phyloP scores from a whole-genome alignment of 352 stramenopile genomes.

The Pythium phragmiticola region DNA sequence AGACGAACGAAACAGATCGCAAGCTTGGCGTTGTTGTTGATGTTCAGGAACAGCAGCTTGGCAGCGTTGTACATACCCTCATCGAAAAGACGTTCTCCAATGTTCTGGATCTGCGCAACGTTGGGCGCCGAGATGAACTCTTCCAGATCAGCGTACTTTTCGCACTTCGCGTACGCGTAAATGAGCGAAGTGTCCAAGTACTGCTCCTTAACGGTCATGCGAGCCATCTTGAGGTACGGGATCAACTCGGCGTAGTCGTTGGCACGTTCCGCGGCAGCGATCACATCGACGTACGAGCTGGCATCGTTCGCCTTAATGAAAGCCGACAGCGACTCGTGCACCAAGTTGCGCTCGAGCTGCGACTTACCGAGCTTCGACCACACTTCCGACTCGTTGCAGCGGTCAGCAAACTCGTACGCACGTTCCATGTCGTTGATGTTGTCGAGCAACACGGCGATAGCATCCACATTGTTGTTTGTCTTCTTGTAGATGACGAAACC shows the following conservation, averaged over 20 bases:
- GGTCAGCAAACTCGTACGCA: conserved; percentile 98
- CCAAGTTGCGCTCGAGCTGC: conserved; percentile 95
- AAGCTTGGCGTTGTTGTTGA: conserved; percentile 99
- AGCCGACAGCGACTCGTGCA: conserved; percentile 96
- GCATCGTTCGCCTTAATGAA: conserved; percentile 99
- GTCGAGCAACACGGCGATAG: conserved; percentile 92
- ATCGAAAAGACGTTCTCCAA: conserved; percentile 97
- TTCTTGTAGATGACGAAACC: conserved; percentile 99
- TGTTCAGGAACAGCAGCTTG: conserved; percentile 99
- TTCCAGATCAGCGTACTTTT: conserved; percentile 98
- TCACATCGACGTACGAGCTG: conserved; percentile 97
- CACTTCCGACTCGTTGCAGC: conserved; percentile 97
- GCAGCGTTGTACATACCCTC: conserved; percentile 99
- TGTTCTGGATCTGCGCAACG: conserved; percentile 99
- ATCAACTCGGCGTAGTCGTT: conserved; percentile 98
- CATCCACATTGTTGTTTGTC: conserved; percentile 96
- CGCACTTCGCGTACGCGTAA: conserved; percentile 98
- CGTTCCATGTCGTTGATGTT: conserved; percentile 98
- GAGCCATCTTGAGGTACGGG: conserved; percentile 98
- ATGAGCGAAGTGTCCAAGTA: conserved; percentile 99
- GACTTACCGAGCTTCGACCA: conserved; percentile 99
- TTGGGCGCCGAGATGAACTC: conserved; percentile 99
- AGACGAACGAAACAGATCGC: conserved; percentile 99
- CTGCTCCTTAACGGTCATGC: conserved; percentile 99
- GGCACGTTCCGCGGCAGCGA: conserved; percentile 95